Evolutionary conservation across 2,329 filamentous ascomycete species (phyloP), one percentile per base, ranked within the genome.

Genomic region (Stemphylium beticola): DNA sequence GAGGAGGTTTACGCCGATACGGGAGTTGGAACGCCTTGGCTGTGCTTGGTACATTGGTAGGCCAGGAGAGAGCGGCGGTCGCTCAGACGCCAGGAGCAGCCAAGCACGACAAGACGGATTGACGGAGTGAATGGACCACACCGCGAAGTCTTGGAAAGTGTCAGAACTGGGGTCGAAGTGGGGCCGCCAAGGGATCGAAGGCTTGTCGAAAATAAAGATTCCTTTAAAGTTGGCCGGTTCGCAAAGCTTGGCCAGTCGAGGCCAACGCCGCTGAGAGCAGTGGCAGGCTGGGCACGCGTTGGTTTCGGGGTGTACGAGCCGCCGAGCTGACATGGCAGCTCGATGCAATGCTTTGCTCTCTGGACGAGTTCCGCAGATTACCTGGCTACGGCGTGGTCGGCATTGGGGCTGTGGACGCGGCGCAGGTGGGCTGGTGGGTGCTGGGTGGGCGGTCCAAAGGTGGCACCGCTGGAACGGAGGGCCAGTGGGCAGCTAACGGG

Each of bases 191-290:
- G 68, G 48, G 45, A 57, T 60, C 54, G 55, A 71, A 73, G 70
- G 69, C 71, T 73, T 73, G 71, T 73, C 66, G 38, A 60, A 52
- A 58, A 65, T 67, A 69, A 69, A 67, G 64, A 68, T 69, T 65
- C 53, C 67, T 68, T 67, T 71, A 68, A 67, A 61, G 65, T 71
- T 69, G 63, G 48, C 60, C 68, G 64, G 66, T 61, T 48, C 50
- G 47, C 52, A 66, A 67, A 65, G 62, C 69, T 68, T 70, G 67
- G 68, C 62, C 51, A 60, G 60, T 60, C 49, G 61, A 53, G 53
- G 58, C 58, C 53, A 55, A 48, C 53, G 58, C 65, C 51, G 60
- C 59, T 49, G 31, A 53, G 41, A 52, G 34, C 47, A 56, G 55
- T 47, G 57, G 58, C 59, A 55, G 58, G 50, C 64, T 67, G 57